Conservation (phyloP, 192 early-diverging fungal species). For the Gonapodya prolifera region DNA sequence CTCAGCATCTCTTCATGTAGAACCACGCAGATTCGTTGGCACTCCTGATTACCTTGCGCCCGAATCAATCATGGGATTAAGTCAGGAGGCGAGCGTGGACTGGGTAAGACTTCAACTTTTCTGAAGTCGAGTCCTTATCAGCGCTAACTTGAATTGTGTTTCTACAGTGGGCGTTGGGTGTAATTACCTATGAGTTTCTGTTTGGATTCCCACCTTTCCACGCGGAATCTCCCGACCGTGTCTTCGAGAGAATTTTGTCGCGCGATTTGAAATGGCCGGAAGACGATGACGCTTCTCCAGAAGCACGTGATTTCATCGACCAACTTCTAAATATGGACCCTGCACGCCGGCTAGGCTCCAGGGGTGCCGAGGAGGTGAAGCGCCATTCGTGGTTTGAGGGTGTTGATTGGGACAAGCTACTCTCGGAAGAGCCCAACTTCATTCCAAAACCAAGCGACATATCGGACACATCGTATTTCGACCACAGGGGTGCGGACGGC, state of each 20-base stretch:
- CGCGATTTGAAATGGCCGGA: slow-evolving; percentile 63
- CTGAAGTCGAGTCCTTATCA: not conserved
- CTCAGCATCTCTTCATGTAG: not conserved
- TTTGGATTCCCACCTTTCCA: slow-evolving; percentile 75
- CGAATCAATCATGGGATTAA: slow-evolving; percentile 70
- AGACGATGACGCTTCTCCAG: slow-evolving; percentile 51
- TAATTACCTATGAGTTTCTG: slow-evolving; percentile 79
- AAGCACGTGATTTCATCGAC: slow-evolving; percentile 72
- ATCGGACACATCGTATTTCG: slow-evolving; percentile 93
- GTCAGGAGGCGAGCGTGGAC: slow-evolving; percentile 73
- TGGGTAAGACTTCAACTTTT: slow-evolving; percentile 45
- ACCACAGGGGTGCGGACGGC: slow-evolving; percentile 55
- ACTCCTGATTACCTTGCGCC: slow-evolving; percentile 84
- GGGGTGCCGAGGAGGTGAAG: slow-evolving; percentile 66
- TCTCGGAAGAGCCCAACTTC: slow-evolving; percentile 58
- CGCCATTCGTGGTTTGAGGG: slow-evolving; percentile 60
- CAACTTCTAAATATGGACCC: slow-evolving; percentile 49
- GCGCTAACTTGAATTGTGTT: not conserved
- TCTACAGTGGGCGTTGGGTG: slow-evolving; percentile 72
- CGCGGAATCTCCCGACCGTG: slow-evolving; percentile 56
- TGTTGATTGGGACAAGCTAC: slow-evolving; percentile 56
- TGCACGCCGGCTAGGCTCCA: slow-evolving; percentile 49
- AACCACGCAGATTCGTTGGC: slow-evolving; percentile 41
- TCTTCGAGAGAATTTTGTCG: slow-evolving; percentile 73
- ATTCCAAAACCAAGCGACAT: slow-evolving; percentile 57